Conservation (phyloP, 2,329 filamentous ascomycete species). For the Fusarium sp. region DNA sequence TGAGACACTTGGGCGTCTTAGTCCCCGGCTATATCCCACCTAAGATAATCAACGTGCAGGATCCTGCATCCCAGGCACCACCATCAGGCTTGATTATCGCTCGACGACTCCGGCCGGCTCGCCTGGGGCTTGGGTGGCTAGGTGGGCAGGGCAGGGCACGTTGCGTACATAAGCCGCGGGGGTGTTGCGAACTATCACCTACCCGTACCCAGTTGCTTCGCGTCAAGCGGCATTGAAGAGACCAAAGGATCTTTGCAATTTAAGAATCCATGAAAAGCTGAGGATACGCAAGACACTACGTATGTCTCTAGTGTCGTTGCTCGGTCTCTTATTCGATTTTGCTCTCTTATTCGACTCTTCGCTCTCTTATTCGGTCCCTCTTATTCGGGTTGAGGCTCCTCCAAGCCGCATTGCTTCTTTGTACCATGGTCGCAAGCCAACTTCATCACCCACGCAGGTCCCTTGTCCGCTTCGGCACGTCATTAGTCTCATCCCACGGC, state of each 20-base stretch:
- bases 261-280: slow-evolving; percentile 14
- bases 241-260: not conserved
- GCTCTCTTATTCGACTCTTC: slow-evolving; percentile 29
- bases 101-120: slow-evolving; percentile 14
- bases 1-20: slow-evolving; percentile 27
- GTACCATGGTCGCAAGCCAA: not conserved
- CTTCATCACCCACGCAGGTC: slow-evolving; percentile 5
- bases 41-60: slow-evolving; percentile 47
- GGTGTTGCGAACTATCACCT: not conserved
- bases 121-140: slow-evolving; percentile 5
- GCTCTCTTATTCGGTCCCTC: slow-evolving; percentile 11
- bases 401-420: slow-evolving; percentile 26
- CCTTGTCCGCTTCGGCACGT: slow-evolving; percentile 19
- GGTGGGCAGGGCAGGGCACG: slow-evolving; percentile 2
- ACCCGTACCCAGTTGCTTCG: not conserved
- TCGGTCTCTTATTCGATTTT: slow-evolving; percentile 23
- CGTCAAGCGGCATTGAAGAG: not conserved
- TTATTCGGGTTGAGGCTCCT: slow-evolving; percentile 5
- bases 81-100: slow-evolving; percentile 27
- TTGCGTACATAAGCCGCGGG: not conserved
- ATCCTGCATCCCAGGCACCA: slow-evolving; percentile 40
- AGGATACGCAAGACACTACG: slow-evolving; percentile 1
- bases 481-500: slow-evolving; percentile 19
- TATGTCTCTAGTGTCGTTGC: slow-evolving; percentile 6
- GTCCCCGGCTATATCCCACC: slow-evolving; percentile 26